Conservation (phyloP, 495 filamentous ascomycete genomes). For the Physcia stellaris region DNA sequence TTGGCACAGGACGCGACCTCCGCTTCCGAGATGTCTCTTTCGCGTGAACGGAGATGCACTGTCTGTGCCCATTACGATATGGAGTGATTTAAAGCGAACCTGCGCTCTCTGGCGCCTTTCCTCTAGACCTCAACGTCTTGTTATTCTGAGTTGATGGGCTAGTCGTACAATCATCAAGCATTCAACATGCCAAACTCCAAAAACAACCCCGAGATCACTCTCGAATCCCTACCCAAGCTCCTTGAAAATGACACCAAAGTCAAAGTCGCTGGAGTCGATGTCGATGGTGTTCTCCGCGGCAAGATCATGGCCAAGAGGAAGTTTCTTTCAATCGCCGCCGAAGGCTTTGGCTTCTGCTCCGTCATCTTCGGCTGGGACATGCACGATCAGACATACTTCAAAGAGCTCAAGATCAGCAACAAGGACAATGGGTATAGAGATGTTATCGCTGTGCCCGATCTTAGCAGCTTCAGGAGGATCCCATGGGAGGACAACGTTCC, state of each 20-base stretch:
- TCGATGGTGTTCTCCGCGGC: slow-evolving; percentile 80
- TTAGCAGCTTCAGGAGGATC: slow-evolving; percentile 72
- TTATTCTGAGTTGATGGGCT: too few species aligned
- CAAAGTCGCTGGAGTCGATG: slow-evolving; percentile 85
- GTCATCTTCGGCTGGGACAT: slow-evolving; percentile 98
- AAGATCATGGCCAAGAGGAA: slow-evolving; percentile 95
- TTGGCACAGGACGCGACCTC: too few species aligned
- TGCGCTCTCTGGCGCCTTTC: too few species aligned
- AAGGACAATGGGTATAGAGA: slow-evolving; percentile 89
- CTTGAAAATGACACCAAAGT: slow-evolving; percentile 68
- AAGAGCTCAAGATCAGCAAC: slow-evolving; percentile 78
- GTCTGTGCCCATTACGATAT: too few species aligned
- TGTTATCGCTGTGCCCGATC: slow-evolving; percentile 69
- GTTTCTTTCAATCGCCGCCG: slow-evolving; percentile 69
- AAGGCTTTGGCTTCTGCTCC: slow-evolving; percentile 93
- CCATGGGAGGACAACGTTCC: slow-evolving; percentile 91
- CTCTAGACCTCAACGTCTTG: too few species aligned
- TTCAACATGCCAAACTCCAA: slow-evolving; percentile 4
- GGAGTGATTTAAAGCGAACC: too few species aligned
- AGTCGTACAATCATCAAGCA: too few species aligned
- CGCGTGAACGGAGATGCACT: too few species aligned
- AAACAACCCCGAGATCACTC: slow-evolving; percentile 30
- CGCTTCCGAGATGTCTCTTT: too few species aligned
- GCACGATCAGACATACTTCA: slow-evolving; percentile 82
- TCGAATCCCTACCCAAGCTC: slow-evolving; percentile 47